phyloP scores from a whole-genome alignment of 371 early-diverging fungal species.

The Lichtheimia hyalospora region DNA sequence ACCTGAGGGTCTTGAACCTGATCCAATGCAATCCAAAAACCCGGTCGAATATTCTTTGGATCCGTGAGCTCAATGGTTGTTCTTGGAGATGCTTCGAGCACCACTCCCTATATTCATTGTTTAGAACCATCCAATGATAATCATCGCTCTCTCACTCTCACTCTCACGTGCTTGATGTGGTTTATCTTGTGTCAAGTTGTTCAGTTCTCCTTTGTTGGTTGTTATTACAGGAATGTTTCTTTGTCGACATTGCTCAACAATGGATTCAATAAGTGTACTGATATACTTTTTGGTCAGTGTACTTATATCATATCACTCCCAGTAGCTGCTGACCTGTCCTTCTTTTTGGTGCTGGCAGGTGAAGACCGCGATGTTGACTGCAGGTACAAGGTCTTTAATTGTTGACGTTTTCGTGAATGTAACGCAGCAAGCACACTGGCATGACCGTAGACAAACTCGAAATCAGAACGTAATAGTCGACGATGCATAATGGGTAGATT shows the following conservation, averaged over 20 bases:
- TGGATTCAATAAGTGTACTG: constrained; percentile 3
- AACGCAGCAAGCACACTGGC: constrained; percentile 20
- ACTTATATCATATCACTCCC: background rate
- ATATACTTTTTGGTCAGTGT: no score
- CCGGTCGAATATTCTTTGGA: constrained; percentile 4
- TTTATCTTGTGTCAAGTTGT: constrained; percentile 22
- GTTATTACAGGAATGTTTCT: constrained; percentile 6
- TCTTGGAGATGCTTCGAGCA: constrained; percentile 18
- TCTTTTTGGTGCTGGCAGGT: background rate
- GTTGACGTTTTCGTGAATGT: constrained; percentile 10
- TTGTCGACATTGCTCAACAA: constrained; percentile 10
- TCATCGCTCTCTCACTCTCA: background rate
- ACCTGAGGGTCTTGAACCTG: constrained; percentile 68
- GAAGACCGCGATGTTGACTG: constrained; percentile 7
- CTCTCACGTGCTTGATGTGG: constrained; percentile 24
- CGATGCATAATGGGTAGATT: no score
- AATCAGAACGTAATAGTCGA: background rate
- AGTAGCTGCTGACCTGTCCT: background rate
- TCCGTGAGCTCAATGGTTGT: constrained; percentile 1
- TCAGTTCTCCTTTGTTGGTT: constrained; percentile 25
- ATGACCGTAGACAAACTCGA: constrained; percentile 19
- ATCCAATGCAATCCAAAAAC: constrained; percentile 59
- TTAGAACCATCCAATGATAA: background rate
- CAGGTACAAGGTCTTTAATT: constrained; percentile 6
- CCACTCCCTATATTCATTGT: constrained; percentile 13